Conservation (phyloP, 2,329 filamentous ascomycete genomes). For the Sporothrix euskadiensis region DNA sequence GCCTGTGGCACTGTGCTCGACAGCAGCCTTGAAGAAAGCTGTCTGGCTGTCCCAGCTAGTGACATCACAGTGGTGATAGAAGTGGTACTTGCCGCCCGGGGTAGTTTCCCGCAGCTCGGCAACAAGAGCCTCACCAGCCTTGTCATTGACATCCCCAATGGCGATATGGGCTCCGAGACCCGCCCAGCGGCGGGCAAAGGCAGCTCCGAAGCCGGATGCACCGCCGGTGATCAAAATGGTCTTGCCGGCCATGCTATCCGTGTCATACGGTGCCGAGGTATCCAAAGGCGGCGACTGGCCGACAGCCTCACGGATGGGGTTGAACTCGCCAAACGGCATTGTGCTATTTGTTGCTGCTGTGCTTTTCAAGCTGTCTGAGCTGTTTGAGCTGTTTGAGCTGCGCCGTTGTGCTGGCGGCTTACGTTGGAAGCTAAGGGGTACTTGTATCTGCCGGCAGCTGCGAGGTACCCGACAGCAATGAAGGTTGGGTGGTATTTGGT, state of each 20-base stretch:
- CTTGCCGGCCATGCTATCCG: constrained; percentile 51
- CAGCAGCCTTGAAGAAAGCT: constrained; percentile 60
- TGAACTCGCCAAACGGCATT: constrained; percentile 27
- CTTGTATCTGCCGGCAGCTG: not conserved
- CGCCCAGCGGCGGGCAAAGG: constrained; percentile 56
- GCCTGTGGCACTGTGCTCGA: constrained; percentile 53
- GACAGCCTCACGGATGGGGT: constrained; percentile 9
- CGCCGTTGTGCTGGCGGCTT: not conserved
- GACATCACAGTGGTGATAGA: constrained; percentile 64
- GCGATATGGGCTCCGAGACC: constrained; percentile 58
- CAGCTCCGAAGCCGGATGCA: constrained; percentile 60
- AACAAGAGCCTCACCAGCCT: constrained; percentile 56
- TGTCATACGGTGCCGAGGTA: constrained; percentile 47
- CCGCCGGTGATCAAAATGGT: constrained; percentile 64
- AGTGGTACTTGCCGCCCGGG: constrained; percentile 50
- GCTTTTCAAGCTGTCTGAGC: not conserved
- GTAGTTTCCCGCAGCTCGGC: constrained; percentile 50
- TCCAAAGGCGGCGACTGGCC: constrained; percentile 45
- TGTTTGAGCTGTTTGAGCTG: not conserved
- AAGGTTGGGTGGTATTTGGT: not conserved
- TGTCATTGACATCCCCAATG: constrained; percentile 62
- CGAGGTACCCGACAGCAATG: not conserved
- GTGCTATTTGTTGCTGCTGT: not conserved
- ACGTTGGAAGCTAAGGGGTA: not conserved
- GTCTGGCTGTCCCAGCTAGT: constrained; percentile 65